Evolutionary conservation across 495 filamentous ascomycete species (phyloP), one percentile per base, ranked within the genome.

Genomic region (Hypoxylon fragiforme): DNA sequence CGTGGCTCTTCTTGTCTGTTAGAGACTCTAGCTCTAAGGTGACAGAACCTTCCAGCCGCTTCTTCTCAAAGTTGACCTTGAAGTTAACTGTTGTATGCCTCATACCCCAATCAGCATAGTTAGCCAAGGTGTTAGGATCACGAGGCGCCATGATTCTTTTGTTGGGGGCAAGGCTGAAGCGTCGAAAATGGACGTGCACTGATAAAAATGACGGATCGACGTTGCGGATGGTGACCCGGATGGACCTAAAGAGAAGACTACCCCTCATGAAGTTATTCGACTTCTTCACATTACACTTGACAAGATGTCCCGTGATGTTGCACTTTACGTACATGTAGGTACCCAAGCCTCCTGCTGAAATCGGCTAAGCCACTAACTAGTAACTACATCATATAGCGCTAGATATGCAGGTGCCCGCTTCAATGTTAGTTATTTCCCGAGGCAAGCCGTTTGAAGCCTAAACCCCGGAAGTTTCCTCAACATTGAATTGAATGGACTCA

Each of bases 51-150:
- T 75, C 77, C 30, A 98, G 78, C 48, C 79, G 76, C 68, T 86
- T 85, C 63, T 81, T 79, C 41, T 85, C 80, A 66, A 97, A 98
- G 50, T 92, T 82, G 54, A 98, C 85, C 38, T 80, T 82, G 51
- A 96, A 79, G 66, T 88, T 84, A 31, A 88, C 86, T 8, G 79
- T 84, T 8, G 89, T 90, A 70, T 96, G 89, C 54, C 79, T 87
- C 16, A 90, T 96, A 15, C 78, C 69, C 80, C 89, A 96, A 38
- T 85, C 81, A 68, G 87, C 82, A 72, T 96, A 95, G 72, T 98
- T 98, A 65, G 89, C 88, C 13, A 94, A 75, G 19, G 92, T 96
- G 66, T 92, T 96, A 11, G 92, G 92, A 70, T 98, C 92, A 62
- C 87, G 81, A n/a, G 79, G 62, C 24, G 78, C 73, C 73, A 82